Percentiles rank a stretch among this genome's conserved stretches.
phyloP scores from a whole-genome alignment of 164 flowering plant species.

The Piper betle region DNA sequence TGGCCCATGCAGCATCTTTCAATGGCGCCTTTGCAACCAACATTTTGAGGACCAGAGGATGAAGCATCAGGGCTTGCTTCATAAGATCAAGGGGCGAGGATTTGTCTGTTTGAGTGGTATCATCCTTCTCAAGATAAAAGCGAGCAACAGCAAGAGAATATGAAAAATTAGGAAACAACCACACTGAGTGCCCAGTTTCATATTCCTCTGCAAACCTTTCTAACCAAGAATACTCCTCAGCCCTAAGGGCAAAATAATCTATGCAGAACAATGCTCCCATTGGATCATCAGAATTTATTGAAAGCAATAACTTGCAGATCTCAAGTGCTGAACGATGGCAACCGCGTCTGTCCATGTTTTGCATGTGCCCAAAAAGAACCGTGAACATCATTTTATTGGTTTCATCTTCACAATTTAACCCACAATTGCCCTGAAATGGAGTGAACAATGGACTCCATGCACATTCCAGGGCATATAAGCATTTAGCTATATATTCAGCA shows the following conservation, averaged over 20 bases:
- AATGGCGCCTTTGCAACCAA: constrained; percentile 77
- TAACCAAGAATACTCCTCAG: constrained; percentile 77
- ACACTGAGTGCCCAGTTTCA: constrained; percentile 51
- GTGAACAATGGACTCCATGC: constrained; percentile 89
- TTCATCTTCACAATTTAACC: constrained; percentile 54
- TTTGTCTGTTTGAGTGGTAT: constrained; percentile 18
- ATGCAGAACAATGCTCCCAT: constrained; percentile 77
- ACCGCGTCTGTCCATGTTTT: constrained; percentile 83
- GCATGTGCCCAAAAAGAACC: constrained; percentile 74
- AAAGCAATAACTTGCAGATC: constrained; percentile 77
- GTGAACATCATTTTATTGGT: constrained; percentile 70
- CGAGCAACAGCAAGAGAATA: constrained; percentile 81
- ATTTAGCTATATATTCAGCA: constrained; percentile 56
- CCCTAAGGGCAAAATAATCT: constrained; percentile 76
- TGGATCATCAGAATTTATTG: constrained; percentile 84
- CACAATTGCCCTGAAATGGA: constrained; percentile 71
- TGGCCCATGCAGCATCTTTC: constrained; percentile 63
- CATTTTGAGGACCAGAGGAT: constrained; percentile 67
- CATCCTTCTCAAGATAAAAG: constrained; percentile 50
- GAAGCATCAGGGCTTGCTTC: constrained; percentile 93
- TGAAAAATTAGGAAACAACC: constrained; percentile 89
- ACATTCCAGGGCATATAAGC: constrained; percentile 85
- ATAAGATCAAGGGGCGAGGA: constrained; percentile 68
- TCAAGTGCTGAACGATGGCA: constrained; percentile 95
- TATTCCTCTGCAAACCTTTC: constrained; percentile 69